Evolutionary conservation across 306 rosid species (phyloP).

Genomic region (Gastrolobium villosum): DNA sequence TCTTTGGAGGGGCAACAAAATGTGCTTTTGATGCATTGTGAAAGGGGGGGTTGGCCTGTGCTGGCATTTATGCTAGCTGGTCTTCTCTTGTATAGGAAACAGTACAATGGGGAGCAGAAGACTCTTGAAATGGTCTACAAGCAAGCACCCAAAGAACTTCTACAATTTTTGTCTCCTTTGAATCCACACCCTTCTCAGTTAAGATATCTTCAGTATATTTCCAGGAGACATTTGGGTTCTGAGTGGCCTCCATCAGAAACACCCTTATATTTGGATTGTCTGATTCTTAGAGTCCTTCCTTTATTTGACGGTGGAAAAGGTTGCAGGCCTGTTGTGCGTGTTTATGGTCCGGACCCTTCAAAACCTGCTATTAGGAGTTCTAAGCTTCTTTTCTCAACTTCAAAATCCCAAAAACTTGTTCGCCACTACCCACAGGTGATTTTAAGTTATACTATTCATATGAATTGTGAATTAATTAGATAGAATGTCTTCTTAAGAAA

Average conservation of each 20-base stretch:
- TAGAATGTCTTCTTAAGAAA: slow-evolving; percentile 55
- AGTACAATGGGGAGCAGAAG: slow-evolving; percentile 87
- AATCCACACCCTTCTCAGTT: slow-evolving; percentile 95
- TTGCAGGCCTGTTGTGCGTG: slow-evolving; percentile 83
- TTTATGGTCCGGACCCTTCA: slow-evolving; percentile 89
- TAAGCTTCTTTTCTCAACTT: slow-evolving; percentile 82
- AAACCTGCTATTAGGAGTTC: slow-evolving; percentile 78
- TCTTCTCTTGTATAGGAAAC: slow-evolving; percentile 86
- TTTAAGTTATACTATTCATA: slow-evolving; percentile 46
- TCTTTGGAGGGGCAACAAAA: slow-evolving; percentile 96
- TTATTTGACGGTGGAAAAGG: slow-evolving; percentile 78
- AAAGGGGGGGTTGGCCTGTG: slow-evolving; percentile 98
- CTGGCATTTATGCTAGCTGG: slow-evolving; percentile 98
- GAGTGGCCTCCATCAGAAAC: slow-evolving; percentile 95
- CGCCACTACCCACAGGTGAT: slow-evolving; percentile 89
- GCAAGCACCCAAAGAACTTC: slow-evolving; percentile 96
- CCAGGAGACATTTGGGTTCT: slow-evolving; percentile 90
- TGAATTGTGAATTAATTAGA: slow-evolving; percentile 42
- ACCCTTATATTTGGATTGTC: slow-evolving; percentile 81
- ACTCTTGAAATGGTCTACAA: slow-evolving; percentile 98
- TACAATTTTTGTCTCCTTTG: slow-evolving; percentile 81
- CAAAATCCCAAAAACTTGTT: slow-evolving; percentile 59
- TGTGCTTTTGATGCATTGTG: slow-evolving; percentile 96
- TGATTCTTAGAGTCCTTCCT: slow-evolving; percentile 85
- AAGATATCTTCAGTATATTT: slow-evolving; percentile 97